A percentile compares a stretch with the other conserved stretches of the same genome.
Conservation (phyloP, 345 rosid genomes). For the Crucihimalaya himalaica region DNA sequence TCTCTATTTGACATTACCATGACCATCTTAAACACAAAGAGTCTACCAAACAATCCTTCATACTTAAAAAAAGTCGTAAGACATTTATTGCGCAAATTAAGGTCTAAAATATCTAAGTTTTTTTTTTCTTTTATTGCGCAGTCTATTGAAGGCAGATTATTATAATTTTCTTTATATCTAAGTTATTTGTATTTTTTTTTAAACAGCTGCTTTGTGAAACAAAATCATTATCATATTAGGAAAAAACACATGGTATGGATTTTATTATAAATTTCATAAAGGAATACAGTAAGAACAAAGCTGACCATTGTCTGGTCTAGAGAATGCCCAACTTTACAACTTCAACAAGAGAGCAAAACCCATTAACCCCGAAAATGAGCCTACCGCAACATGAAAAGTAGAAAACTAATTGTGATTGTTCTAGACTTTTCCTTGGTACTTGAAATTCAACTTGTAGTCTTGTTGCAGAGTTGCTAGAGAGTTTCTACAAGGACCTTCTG, state of each 20-base stretch:
- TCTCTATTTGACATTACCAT: background rate
- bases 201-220: background rate
- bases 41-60: background rate
- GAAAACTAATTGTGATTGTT: conserved; percentile 11
- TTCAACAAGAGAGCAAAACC: conserved; percentile 1
- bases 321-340: conserved; percentile 10
- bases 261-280: background rate
- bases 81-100: background rate
- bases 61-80: background rate
- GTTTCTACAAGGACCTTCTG: conserved; percentile 96
- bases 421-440: conserved; percentile 82
- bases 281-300: conserved; percentile 11
- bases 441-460: conserved; percentile 79
- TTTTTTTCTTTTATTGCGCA: background rate
- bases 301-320: background rate
- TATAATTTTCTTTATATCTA: background rate
- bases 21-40: conserved; percentile 2
- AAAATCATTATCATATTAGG: background rate
- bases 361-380: background rate
- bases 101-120: background rate
- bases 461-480: conserved; percentile 68
- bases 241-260: background rate
- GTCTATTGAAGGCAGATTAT: background rate
- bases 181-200: no score
- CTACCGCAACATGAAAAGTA: background rate